These are phyloP conservation scores for Macrolepiota fuliginosa DNA, from an alignment of 768 basidiomycete genomes.

Conservation along the genomic window DNA sequence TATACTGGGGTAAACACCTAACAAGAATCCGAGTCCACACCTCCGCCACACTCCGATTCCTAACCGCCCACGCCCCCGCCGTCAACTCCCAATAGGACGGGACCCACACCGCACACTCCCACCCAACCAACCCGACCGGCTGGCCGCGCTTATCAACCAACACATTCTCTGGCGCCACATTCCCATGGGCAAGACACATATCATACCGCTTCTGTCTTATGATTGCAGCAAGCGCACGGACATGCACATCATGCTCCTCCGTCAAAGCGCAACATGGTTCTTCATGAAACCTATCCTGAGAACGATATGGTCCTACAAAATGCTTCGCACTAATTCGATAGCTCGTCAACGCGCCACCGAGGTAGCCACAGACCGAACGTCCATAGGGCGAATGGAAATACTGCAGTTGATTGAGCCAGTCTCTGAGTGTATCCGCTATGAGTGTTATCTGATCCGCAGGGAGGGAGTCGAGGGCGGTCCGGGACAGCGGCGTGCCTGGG, in stretches of 20 bases:
- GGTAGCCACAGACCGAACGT: slow-evolving; percentile 5
- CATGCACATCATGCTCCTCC: not conserved
- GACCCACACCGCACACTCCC: slow-evolving; percentile 12
- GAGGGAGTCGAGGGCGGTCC: not conserved
- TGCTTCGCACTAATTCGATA: slow-evolving; percentile 7
- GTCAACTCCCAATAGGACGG: slow-evolving; percentile 8
- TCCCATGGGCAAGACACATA: slow-evolving; percentile 8
- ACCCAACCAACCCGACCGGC: slow-evolving; percentile 7
- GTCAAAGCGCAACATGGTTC: slow-evolving; percentile 1
- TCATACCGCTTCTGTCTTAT: slow-evolving; percentile 12
- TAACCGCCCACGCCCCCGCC: not conserved
- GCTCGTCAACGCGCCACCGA: slow-evolving; percentile 1
- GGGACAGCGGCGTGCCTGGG: slow-evolving; percentile 1
- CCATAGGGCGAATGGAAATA: slow-evolving; percentile 4
- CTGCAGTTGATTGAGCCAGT: slow-evolving; percentile 11
- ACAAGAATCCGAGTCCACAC: not conserved
- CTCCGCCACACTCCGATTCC: not conserved
- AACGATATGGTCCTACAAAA: slow-evolving; percentile 10
- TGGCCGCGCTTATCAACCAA: not conserved
- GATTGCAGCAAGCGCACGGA: slow-evolving; percentile 2
- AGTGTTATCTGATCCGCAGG: not conserved
- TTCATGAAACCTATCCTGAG: slow-evolving; percentile 12
- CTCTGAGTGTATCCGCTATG: slow-evolving; percentile 8
- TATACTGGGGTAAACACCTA: slow-evolving; percentile 8
- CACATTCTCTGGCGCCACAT: slow-evolving; percentile 7